phyloP scores from a whole-genome alignment of 2,329 filamentous ascomycete species.

The Penicillium polonicum region DNA sequence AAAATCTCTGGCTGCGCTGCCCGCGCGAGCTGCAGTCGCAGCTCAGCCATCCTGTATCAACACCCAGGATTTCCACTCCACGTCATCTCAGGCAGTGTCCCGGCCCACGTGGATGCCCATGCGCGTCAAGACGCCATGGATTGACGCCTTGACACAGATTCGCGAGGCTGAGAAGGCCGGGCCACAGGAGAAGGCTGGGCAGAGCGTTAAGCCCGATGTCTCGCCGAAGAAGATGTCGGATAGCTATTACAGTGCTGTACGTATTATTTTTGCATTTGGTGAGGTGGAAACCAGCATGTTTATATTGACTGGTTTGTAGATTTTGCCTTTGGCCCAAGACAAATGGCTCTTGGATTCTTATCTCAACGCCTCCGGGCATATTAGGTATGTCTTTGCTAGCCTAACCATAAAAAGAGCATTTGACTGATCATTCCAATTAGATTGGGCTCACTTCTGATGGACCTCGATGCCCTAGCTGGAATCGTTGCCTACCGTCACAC shows the following conservation, averaged over 20 bases:
- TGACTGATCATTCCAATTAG: conserved; percentile 35
- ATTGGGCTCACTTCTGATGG: conserved; percentile 74
- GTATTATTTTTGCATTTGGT: conserved; percentile 26
- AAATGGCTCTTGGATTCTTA: conserved; percentile 77
- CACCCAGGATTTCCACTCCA: conserved; percentile 30
- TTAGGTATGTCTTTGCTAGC: conserved; percentile 49
- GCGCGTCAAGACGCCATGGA: conserved; percentile 65
- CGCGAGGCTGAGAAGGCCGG: conserved; percentile 42
- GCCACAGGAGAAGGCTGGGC: conserved; percentile 18
- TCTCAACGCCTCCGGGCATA: conserved; percentile 72
- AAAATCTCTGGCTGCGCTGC: conserved; percentile 17
- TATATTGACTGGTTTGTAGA: conserved; percentile 41
- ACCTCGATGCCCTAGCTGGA: conserved; percentile 73
- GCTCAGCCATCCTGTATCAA: conserved; percentile 13
- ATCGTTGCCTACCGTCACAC: conserved; percentile 74
- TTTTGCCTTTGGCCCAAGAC: conserved; percentile 68
- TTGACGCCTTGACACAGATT: conserved; percentile 61
- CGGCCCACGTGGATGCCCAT: conserved; percentile 51
- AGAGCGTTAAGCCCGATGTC: conserved; percentile 53
- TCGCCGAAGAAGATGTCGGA: conserved; percentile 69
- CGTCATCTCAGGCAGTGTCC: conserved; percentile 25
- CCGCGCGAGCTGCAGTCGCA: conserved; percentile 13
- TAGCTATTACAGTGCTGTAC: conserved; percentile 66
- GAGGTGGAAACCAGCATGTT: background rate
- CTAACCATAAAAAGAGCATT: conserved; percentile 11